Percentiles rank a stretch among this genome's conserved stretches.
Evolutionary conservation across 768 basidiomycete species (phyloP).

Genomic region (Hemileccinum rubropunctum): DNA sequence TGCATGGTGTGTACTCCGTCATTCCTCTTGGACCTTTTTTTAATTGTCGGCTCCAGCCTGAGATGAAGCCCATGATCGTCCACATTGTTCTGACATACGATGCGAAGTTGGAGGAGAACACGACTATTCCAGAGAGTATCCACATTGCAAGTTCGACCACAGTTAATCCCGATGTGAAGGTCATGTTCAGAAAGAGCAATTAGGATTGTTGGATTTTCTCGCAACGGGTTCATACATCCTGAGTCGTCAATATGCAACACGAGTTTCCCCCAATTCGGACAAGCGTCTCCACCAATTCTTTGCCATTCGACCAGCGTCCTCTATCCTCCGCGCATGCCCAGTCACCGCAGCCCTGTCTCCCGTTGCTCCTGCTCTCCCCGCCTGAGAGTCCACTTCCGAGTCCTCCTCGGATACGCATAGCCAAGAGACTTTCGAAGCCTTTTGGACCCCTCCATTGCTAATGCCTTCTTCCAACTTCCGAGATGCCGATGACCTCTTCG

Average conservation of each 20-base stretch:
- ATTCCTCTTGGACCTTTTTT: neutral
- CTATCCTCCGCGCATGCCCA: no score
- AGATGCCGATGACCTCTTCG: no score
- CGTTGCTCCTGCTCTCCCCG: no score
- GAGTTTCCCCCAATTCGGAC: constrained; percentile 10
- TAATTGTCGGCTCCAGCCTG: constrained; percentile 21
- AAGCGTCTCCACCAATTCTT: neutral
- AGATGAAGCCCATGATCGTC: constrained; percentile 46
- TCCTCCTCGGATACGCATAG: no score
- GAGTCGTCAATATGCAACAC: no score
- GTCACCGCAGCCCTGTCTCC: no score
- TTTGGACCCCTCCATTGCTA: no score
- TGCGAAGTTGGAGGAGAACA: constrained; percentile 2
- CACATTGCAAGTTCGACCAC: neutral
- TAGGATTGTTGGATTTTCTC: neutral
- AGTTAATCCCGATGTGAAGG: neutral
- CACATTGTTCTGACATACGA: constrained; percentile 33
- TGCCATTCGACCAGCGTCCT: constrained; percentile 15
- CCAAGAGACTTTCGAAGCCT: no score
- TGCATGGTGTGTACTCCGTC: constrained; percentile 21
- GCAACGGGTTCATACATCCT: constrained; percentile 5
- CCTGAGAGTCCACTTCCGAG: no score
- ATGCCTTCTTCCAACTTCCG: no score
- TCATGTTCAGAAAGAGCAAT: constrained; percentile 1
- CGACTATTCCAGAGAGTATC: neutral